Base-by-base conservation (phyloP, 352 stramenopile species). In the Phytophthora foliorum region DNA sequence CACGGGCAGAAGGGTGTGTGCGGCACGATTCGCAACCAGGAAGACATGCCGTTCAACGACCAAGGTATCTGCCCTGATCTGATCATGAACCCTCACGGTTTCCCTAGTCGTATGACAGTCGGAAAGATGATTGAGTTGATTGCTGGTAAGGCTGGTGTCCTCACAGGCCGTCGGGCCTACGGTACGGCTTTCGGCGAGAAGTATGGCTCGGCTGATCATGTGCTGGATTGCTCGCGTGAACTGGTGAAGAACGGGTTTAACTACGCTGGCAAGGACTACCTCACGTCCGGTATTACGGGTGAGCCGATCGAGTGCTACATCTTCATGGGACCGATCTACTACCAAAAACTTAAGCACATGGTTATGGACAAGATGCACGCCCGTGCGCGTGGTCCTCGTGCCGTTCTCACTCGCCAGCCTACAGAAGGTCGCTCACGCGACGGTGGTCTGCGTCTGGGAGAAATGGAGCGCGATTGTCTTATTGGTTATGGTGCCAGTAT, bases 311-410 rank as follows among this genome's bases (percentile, higher is more conserved):
- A 99, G 80, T 98, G 97, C 53, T 99, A 99, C 82, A 99, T 99
- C 67, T 99, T 99, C 75, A 99, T 99, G 69, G 98, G 98, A 1
- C 98, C 98, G 24, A 97, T 99, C 19, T 99, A 99, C 78, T 99
- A 99, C 77, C 98, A 99, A 80, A 99, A 99, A 78, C 88, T 99
- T 17, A 99, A 99, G 86, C 98, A 99, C 78, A 99, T 99, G 98
- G 98, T 99, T n/a, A 97, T 99, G 86, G 98, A 99, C 84, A 99
- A 99, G 86, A 99, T 99, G 90, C 98, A 99, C 78, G 98, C 98
- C 19, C 90, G 98, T 63, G 95, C 98, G 17, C 88, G 97, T 44
- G 97, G 97, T 16, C 97, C 97, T 32, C 90, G 97, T 24, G 97
- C 97, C 3, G 90, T 97, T 41, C 87, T 99, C 2, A 99, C 98